A percentile compares a stretch with the other conserved stretches of the same genome.
Evolutionary conservation across 2,329 filamentous ascomycete species (phyloP).

Genomic region (Alternaria sp.): DNA sequence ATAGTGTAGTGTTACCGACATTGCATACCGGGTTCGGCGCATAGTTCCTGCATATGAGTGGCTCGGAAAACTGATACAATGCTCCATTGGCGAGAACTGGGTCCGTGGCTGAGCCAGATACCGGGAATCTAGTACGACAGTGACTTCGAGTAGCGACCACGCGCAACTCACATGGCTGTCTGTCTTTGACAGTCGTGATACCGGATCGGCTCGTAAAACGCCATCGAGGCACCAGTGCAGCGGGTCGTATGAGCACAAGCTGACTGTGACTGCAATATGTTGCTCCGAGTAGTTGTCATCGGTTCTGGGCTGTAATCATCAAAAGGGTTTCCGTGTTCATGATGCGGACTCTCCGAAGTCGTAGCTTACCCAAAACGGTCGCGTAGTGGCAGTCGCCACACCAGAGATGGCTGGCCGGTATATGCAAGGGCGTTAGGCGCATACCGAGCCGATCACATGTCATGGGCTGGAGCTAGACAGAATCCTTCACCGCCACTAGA

Average conservation of each 20-base stretch:
- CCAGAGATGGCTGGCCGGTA: neutral
- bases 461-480: slow-evolving; percentile 20
- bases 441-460: slow-evolving; percentile 24
- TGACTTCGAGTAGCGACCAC: slow-evolving; percentile 30
- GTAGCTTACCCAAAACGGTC: neutral
- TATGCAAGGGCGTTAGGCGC: slow-evolving; percentile 19
- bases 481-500: slow-evolving; percentile 32
- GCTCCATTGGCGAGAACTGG: slow-evolving; percentile 2
- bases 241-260: slow-evolving; percentile 11
- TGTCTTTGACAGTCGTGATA: slow-evolving; percentile 42
- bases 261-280: neutral
- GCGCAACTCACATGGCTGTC: slow-evolving; percentile 38
- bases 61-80: neutral
- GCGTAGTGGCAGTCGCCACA: neutral
- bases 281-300: neutral
- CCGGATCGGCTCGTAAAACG: slow-evolving; percentile 36
- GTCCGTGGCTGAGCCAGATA: slow-evolving; percentile 13
- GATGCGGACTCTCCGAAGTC: neutral
- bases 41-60: slow-evolving; percentile 35
- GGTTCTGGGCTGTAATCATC: neutral
- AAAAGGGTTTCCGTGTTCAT: neutral
- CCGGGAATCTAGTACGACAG: slow-evolving; percentile 23
- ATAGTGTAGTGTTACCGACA: slow-evolving; percentile 16
- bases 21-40: slow-evolving; percentile 30
- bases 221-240: slow-evolving; percentile 22